Conservation (phyloP, 2,329 filamentous ascomycete species). For the Paraconiothyrium sp. region DNA sequence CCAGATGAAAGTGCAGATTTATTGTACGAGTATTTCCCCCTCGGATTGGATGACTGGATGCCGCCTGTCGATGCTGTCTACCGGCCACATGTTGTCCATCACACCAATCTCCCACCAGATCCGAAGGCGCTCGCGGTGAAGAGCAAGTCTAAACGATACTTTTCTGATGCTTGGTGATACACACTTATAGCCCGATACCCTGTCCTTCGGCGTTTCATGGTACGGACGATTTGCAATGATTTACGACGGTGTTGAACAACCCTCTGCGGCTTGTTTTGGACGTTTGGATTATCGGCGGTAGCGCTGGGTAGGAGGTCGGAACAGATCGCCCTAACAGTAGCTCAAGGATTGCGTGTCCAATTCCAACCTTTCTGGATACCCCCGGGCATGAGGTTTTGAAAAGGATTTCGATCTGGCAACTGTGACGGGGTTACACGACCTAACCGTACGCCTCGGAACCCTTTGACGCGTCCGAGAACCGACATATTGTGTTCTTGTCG, state of each 20-base stretch:
- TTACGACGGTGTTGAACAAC: conserved; percentile 6
- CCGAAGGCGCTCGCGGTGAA: conserved; percentile 56
- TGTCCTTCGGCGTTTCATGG: conserved; percentile 16
- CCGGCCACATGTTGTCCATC: conserved; percentile 91
- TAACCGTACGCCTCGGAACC: not conserved
- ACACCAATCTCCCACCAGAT: conserved; percentile 68
- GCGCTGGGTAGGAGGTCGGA: not conserved
- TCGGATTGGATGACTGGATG: conserved; percentile 93
- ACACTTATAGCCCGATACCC: conserved; percentile 22
- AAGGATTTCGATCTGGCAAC: not conserved
- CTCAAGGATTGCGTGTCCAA: not conserved
- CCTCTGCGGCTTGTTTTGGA: conserved; percentile 11
- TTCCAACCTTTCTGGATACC: not conserved
- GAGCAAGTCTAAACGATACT: conserved; percentile 60
- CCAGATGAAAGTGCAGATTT: conserved; percentile 81
- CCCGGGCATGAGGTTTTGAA: not conserved
- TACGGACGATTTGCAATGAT: conserved; percentile 7
- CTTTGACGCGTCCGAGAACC: not conserved
- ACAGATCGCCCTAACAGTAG: not conserved
- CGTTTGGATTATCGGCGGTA: not conserved
- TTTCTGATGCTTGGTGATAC: conserved; percentile 52
- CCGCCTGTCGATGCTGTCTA: conserved; percentile 90
- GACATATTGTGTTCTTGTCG: not conserved
- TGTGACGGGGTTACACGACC: not conserved
- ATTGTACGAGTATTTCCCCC: conserved; percentile 93